Conservation (phyloP, 108 stramenopile species). For the Discostella pseudostelligera region DNA sequence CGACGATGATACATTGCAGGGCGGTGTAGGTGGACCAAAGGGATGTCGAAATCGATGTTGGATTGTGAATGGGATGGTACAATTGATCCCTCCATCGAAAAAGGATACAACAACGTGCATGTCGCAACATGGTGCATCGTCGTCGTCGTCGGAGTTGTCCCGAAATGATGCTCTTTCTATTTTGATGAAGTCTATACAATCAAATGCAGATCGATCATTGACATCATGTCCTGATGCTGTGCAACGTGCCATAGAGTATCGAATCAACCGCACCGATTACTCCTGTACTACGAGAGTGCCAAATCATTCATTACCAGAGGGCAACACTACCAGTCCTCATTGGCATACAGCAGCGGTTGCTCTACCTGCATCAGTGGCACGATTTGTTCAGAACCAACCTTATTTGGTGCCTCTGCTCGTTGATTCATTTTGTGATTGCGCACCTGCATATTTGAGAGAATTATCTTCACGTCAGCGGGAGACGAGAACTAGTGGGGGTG, state of each 20-base stretch:
- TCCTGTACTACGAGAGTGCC: not conserved
- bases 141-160: conserved; percentile 2
- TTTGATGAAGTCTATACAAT: conserved; percentile 17
- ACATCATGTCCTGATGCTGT: conserved; percentile 20
- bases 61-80: conserved; percentile 58
- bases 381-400: conserved; percentile 26
- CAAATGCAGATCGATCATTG: conserved; percentile 2
- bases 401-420: conserved; percentile 35
- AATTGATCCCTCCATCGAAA: conserved; percentile 45
- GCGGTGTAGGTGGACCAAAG: conserved; percentile 48
- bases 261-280: conserved; percentile 37
- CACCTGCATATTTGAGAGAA: conserved; percentile 27
- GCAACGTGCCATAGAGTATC: conserved; percentile 43
- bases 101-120: not conserved
- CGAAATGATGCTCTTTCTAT: conserved; percentile 25
- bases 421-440: conserved; percentile 38
- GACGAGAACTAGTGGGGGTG: not conserved
- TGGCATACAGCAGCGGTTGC: conserved; percentile 39
- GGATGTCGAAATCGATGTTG: conserved; percentile 60
- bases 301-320: not conserved
- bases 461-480: not conserved
- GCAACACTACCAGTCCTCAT: conserved; percentile 9
- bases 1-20: conserved; percentile 55
- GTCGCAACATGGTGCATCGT: not conserved
- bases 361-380: conserved; percentile 37